Percentiles rank a stretch among this genome's conserved stretches.
These are phyloP conservation scores for Populus euphratica DNA, from an alignment of 345 rosid genomes.

Conservation along the genomic window DNA sequence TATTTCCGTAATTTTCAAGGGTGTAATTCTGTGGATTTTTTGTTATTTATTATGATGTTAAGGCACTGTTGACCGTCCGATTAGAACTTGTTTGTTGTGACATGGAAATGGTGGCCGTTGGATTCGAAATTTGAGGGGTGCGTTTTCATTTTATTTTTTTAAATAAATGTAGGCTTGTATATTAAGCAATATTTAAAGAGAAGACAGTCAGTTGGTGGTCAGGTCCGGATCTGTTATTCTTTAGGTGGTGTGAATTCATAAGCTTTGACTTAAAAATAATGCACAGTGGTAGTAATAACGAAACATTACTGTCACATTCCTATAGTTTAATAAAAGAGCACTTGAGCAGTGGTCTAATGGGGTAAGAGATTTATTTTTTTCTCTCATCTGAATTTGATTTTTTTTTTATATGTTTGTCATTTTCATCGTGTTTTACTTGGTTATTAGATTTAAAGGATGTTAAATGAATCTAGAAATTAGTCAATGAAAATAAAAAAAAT, in stretches of 20 bases:
- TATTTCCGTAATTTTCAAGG: background rate
- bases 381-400: too few relatives aligned
- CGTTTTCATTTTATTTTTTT: background rate
- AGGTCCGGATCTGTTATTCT: background rate
- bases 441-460: too few relatives aligned
- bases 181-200: background rate
- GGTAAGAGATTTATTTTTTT: too few relatives aligned
- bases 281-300: too few relatives aligned
- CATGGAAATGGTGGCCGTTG: background rate
- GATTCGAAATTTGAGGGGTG: slow-evolving; percentile 10
- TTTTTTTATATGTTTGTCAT: too few relatives aligned
- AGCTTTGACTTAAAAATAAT: background rate
- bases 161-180: background rate
- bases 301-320: too few relatives aligned
- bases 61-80: background rate
- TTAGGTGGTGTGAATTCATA: background rate
- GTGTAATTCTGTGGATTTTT: background rate
- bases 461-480: too few relatives aligned
- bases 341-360: too few relatives aligned
- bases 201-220: background rate
- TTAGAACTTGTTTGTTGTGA: background rate
- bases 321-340: too few relatives aligned
- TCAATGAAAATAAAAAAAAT: too few relatives aligned
- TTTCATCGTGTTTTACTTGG: too few relatives aligned
- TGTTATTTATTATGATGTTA: slow-evolving; percentile 1